These are phyloP conservation scores for Saturnispora silvae DNA, from an alignment of 805 yeast genomes.

Conservation along the genomic window DNA sequence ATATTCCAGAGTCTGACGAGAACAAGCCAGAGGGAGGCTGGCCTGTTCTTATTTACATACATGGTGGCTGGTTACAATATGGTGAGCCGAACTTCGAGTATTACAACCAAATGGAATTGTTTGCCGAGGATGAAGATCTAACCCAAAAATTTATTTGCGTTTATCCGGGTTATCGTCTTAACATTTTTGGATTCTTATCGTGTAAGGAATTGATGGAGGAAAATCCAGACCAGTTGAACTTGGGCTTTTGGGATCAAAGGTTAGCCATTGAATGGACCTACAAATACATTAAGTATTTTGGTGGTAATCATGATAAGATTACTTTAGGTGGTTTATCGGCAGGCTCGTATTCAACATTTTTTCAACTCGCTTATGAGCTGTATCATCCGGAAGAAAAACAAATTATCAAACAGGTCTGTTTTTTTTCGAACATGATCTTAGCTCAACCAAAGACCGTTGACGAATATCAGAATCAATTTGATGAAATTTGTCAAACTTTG, in stretches of 20 bases:
- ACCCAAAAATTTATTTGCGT: slow-evolving; percentile 28
- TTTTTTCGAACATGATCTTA: slow-evolving; percentile 28
- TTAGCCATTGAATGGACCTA: slow-evolving; percentile 36
- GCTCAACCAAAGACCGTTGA: slow-evolving; percentile 29
- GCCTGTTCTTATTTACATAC: slow-evolving; percentile 32
- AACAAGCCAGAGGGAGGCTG: slow-evolving; percentile 28
- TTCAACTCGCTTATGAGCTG: slow-evolving; percentile 32
- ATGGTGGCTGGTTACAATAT: slow-evolving; percentile 34
- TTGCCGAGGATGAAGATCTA: slow-evolving; percentile 19
- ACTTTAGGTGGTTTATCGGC: slow-evolving; percentile 38
- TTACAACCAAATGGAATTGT: slow-evolving; percentile 17
- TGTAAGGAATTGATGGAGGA: slow-evolving; percentile 29
- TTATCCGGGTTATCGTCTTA: slow-evolving; percentile 31
- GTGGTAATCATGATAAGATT: slow-evolving; percentile 34
- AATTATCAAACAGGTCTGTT: slow-evolving; percentile 27
- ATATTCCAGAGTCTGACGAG: slow-evolving; percentile 27
- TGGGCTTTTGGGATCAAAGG: slow-evolving; percentile 38
- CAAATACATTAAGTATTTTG: slow-evolving; percentile 31
- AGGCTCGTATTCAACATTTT: slow-evolving; percentile 33
- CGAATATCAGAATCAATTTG: slow-evolving; percentile 28
- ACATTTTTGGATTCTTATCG: slow-evolving; percentile 28
- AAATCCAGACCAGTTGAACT: slow-evolving; percentile 22
- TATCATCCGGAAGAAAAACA: slow-evolving; percentile 30
- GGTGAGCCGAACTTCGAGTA: slow-evolving; percentile 21
- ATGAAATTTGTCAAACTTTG: slow-evolving; percentile 23